Base-by-base conservation (phyloP, 176 grass and related monocot genomes). In the Cenchrus americanus region DNA sequence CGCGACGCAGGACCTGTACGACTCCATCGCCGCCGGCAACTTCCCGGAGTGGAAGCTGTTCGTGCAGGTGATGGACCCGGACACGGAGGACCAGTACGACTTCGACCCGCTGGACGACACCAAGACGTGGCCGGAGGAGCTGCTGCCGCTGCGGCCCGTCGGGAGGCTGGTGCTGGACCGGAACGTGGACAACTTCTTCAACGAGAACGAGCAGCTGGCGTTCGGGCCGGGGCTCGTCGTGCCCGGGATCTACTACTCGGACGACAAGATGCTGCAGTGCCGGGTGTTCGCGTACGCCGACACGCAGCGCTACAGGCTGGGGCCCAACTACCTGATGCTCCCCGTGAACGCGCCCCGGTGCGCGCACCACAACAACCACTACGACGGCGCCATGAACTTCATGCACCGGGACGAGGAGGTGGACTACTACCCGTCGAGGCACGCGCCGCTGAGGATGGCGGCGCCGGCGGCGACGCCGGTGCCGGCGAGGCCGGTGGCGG, bases 221-320 rank as follows among this genome's bases (percentile, higher is more conserved):
- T 97, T 97, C 73, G 92, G 94, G 0, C 94, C 94, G 0, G 94
- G 94, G 2, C 86, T 94, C 7, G 88, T 97, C 7, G 94, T 97
- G 6, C 94, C 94, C 0, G 94, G 94, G 8, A 97, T 97, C 78
- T 91, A 97, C 92, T 97, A 97, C 90, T 97, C 94, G 13, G 94
- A 97, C 82, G 94, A 97, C 81, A 97, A 97, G 84, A 97, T 97
- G 94, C 94, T 97, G 15, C 94, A 97, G 84, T 97, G 94, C 83
- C 55, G 94, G 55, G 86, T 94, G 63, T 97, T 97, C 86, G 94
- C 94, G 13, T 97, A 97, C 51, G 94, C 76, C 15, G 94, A 97
- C 92, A 97, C 94, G 7, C 94, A 97, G 88, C 72, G 94, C 0
- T 97, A 97, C 90, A 51, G 94, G 19, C 88, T 97, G 0, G 94